phyloP scores from a whole-genome alignment of 352 stramenopile genomes.

The Pythium rhizo-oryzae region DNA sequence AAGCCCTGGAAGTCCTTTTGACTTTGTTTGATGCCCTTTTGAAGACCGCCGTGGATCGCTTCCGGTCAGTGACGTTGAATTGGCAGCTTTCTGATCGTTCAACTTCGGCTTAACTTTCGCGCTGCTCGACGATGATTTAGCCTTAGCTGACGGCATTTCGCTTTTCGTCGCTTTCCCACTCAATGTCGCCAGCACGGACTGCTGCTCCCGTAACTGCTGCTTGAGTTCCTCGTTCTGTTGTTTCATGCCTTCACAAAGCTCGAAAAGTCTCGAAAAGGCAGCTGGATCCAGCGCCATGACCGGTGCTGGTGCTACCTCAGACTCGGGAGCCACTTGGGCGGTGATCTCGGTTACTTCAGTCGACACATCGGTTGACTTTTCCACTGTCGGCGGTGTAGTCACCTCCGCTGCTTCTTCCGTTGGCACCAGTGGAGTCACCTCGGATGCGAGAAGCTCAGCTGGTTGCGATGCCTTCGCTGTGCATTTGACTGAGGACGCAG shows the following conservation, averaged over 20 bases:
- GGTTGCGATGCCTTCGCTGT: background rate
- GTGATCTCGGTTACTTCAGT: background rate
- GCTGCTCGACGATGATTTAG: background rate
- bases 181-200: slow-evolving; percentile 44
- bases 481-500: background rate
- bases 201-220: slow-evolving; percentile 47
- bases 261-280: slow-evolving; percentile 49
- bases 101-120: background rate
- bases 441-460: background rate
- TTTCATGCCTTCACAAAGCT: slow-evolving; percentile 59
- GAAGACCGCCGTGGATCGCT: background rate
- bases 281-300: slow-evolving; percentile 25
- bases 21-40: background rate
- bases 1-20: background rate
- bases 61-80: background rate
- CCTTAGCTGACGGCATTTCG: background rate
- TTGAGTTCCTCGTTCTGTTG: slow-evolving; percentile 64
- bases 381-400: background rate
- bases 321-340: background rate
- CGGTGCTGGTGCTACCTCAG: background rate
- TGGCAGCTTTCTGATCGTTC: background rate
- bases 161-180: background rate
- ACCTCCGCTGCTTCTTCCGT: too few species aligned
- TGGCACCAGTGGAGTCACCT: background rate
- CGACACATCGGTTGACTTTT: background rate